phyloP scores from a whole-genome alignment of 495 filamentous ascomycete species.

The Aspergillus hancockii region DNA sequence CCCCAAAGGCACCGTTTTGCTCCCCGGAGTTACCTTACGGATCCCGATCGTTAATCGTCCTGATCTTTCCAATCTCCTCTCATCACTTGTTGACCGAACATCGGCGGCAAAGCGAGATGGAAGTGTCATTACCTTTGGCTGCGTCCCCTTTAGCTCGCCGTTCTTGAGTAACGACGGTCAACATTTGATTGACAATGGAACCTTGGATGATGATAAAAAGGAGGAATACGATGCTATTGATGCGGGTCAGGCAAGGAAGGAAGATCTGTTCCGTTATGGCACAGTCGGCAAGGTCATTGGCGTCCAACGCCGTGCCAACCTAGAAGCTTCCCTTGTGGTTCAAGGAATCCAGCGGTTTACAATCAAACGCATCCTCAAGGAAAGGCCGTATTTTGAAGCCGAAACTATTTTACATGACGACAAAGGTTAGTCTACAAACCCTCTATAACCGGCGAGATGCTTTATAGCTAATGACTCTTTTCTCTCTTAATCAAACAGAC shows the following conservation, averaged over 20 bases:
- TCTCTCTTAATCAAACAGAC: slow-evolving; percentile 21
- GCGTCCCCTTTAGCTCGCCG: slow-evolving; percentile 75
- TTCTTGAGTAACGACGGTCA: slow-evolving; percentile 69
- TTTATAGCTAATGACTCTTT: slow-evolving; percentile 11
- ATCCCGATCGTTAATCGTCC: slow-evolving; percentile 76
- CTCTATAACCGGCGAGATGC: not conserved
- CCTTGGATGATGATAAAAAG: slow-evolving; percentile 37
- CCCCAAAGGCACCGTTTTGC: slow-evolving; percentile 69
- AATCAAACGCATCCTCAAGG: slow-evolving; percentile 71
- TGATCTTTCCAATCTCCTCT: slow-evolving; percentile 80
- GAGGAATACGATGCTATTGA: slow-evolving; percentile 48
- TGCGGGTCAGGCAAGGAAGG: slow-evolving; percentile 61
- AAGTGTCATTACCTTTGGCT: slow-evolving; percentile 71
- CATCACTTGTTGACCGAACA: slow-evolving; percentile 68
- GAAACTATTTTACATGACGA: slow-evolving; percentile 66
- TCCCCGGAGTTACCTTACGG: slow-evolving; percentile 77
- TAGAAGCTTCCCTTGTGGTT: slow-evolving; percentile 78
- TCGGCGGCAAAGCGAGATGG: slow-evolving; percentile 63
- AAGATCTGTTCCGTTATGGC: slow-evolving; percentile 75
- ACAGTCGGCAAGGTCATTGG: slow-evolving; percentile 80
- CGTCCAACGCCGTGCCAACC: slow-evolving; percentile 75
- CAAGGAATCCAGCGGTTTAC: slow-evolving; percentile 80
- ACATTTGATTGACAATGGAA: slow-evolving; percentile 60
- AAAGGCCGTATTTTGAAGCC: slow-evolving; percentile 84
- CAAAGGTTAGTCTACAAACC: slow-evolving; percentile 40